Percentiles rank a stretch among this genome's conserved stretches.
phyloP scores from a whole-genome alignment of 352 stramenopile species.

The Globisporangium mamillatum region DNA sequence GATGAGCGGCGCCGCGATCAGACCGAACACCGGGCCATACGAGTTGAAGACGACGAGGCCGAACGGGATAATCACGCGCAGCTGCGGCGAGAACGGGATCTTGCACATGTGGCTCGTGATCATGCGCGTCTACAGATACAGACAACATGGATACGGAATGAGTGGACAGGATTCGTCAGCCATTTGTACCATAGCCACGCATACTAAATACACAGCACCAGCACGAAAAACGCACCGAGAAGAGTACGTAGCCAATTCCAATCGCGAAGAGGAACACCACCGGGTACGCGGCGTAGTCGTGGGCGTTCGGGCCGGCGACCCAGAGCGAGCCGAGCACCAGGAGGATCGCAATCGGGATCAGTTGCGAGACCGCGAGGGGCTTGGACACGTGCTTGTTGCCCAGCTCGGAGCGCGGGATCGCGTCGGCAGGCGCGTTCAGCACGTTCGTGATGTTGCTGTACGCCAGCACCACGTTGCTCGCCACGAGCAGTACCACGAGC shows the following conservation, averaged over 20 bases:
- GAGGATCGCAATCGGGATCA: constrained; percentile 68
- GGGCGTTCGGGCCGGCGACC: constrained; percentile 65
- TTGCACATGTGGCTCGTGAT: constrained; percentile 91
- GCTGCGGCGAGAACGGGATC: constrained; percentile 77
- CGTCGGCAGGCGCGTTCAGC: constrained; percentile 43
- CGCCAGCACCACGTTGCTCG: constrained; percentile 75
- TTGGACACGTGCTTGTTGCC: constrained; percentile 86
- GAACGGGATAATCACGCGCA: constrained; percentile 80
- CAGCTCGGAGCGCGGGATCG: constrained; percentile 61
- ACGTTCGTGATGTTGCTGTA: constrained; percentile 79
- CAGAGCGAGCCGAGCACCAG: constrained; percentile 60
- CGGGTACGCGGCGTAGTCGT: constrained; percentile 66
- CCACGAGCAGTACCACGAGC: constrained; percentile 53
- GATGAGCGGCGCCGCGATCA: constrained; percentile 49
- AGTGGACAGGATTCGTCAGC: constrained; percentile 6
- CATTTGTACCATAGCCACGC: neutral
- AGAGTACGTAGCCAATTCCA: constrained; percentile 81
- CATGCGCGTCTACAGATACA: constrained; percentile 69
- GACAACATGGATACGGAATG: constrained; percentile 7
- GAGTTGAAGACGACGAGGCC: constrained; percentile 72
- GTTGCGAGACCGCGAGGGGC: constrained; percentile 66
- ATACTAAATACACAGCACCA: neutral
- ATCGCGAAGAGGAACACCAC: constrained; percentile 78
- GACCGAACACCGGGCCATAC: constrained; percentile 49
- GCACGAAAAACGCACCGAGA: constrained; percentile 51